Evolutionary conservation across 805 yeast genomes (phyloP), one percentile per base, ranked within the genome.

Genomic region (Metschnikowia santaceciliae): DNA sequence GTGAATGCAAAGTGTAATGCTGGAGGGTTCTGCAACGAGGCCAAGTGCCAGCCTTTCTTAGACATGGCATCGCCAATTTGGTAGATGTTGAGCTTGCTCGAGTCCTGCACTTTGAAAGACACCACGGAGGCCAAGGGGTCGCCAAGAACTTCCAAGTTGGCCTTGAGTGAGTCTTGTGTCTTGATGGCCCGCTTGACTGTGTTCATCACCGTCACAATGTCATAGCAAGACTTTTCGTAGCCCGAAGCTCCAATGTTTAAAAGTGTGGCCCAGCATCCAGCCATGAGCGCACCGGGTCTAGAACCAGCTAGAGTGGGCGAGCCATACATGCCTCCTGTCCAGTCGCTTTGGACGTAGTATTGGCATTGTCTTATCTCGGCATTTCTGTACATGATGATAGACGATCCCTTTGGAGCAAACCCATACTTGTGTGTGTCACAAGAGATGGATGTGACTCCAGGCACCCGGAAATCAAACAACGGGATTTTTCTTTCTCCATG

Each of bases 351-450:
- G 32, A 91, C 78, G 66, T 84, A 94, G 68, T 94, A 92, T 70
- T 94, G 99, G 61, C 85, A 78, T 57, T 79, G 78, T 51, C 99
- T 77, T 50, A 90, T 76, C 51, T 79, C 77, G 0, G 78, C 60
- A 54, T 77, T 70, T 43, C 97, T 79, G 68, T 94, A 94, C 96
- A 94, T 86, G 60, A 94, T 86, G 22, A 92, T 79, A 0, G 96
- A 89, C 0, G 96, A 86, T 8, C 99, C 99, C 69, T 92, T 92
- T 37, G 99, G 99, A 7, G 98, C 97, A 76, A 92, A 94, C 1
- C 98, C 99, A 64, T 92, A 92, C 68, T 92, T 92, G 75, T 92
- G 99, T n/a, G 99, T 92, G 66, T 92, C 99, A 70, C 98, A 94
- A n/a, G 96, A 88, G 51, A 92, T 92, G 2, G 97, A 90, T 0